phyloP scores from a whole-genome alignment of 345 rosid genomes.

The Bruguiera parviflora region DNA sequence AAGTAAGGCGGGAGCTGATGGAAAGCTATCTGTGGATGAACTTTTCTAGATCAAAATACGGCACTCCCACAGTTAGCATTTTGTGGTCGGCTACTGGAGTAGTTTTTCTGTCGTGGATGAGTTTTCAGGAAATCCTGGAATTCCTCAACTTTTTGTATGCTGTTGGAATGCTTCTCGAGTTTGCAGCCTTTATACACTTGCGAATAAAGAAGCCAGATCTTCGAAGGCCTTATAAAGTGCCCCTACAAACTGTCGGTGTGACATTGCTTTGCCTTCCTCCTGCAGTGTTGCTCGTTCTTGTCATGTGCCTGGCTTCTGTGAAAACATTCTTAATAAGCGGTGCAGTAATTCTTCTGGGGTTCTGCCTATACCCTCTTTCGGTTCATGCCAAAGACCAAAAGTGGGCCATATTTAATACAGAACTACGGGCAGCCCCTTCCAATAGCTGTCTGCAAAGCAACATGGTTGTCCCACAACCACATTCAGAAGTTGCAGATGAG shows the following conservation, averaged over 20 bases:
- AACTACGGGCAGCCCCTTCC: slow-evolving; percentile 22
- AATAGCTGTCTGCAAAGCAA: slow-evolving; percentile 2
- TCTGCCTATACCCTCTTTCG: slow-evolving; percentile 52
- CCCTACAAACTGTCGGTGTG: slow-evolving; percentile 61
- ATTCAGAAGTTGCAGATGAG: slow-evolving; percentile 48
- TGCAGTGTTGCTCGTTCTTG: slow-evolving; percentile 60
- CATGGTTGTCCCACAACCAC: slow-evolving; percentile 19
- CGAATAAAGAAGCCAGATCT: slow-evolving; percentile 76
- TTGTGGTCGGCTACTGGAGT: slow-evolving; percentile 84
- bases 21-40: not conserved
- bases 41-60: slow-evolving; percentile 65
- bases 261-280: slow-evolving; percentile 68
- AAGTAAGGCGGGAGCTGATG: not conserved
- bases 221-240: slow-evolving; percentile 67
- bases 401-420: slow-evolving; percentile 44
- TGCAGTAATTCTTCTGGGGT: slow-evolving; percentile 46
- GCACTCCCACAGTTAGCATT: slow-evolving; percentile 87
- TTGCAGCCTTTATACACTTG: slow-evolving; percentile 76
- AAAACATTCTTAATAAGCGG: slow-evolving; percentile 67
- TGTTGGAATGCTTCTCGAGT: slow-evolving; percentile 81
- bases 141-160: slow-evolving; percentile 86
- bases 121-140: slow-evolving; percentile 87
- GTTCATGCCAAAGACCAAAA: slow-evolving; percentile 45
- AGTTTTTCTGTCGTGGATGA: slow-evolving; percentile 84
- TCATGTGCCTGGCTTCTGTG: slow-evolving; percentile 71